These are phyloP conservation scores for Penicillium corylophilum DNA, from an alignment of 2,329 filamentous ascomycete genomes.

Conservation along the genomic window DNA sequence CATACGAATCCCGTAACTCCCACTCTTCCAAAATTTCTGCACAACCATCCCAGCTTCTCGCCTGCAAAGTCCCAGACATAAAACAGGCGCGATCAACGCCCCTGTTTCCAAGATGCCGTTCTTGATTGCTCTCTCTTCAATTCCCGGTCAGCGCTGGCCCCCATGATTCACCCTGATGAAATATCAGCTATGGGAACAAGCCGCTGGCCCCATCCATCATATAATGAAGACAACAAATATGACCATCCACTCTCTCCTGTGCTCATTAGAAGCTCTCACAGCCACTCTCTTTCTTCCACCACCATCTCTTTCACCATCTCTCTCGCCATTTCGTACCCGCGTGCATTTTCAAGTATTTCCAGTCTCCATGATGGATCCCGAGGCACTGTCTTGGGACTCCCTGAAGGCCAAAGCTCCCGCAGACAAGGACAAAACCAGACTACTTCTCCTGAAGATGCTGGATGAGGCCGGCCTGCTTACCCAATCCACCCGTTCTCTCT, in stretches of 20 bases:
- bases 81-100: no score
- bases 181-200: not conserved
- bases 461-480: not conserved
- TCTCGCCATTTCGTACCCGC: not conserved
- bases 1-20: no score
- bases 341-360: not conserved
- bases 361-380: not conserved
- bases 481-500: not conserved
- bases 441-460: not conserved
- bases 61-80: no score
- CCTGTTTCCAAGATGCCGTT: not conserved
- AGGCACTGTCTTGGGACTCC: not conserved
- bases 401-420: not conserved
- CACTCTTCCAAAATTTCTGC: no score
- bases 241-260: not conserved
- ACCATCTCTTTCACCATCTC: not conserved
- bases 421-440: not conserved
- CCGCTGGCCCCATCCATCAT: not conserved
- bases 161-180: not conserved
- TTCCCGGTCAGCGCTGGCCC: not conserved
- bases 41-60: no score
- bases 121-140: not conserved
- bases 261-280: not conserved
- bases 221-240: not conserved
- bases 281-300: not conserved